Evolutionary conservation across 2,329 filamentous ascomycete species (phyloP).

Genomic region (Sporothrix euskadiensis): DNA sequence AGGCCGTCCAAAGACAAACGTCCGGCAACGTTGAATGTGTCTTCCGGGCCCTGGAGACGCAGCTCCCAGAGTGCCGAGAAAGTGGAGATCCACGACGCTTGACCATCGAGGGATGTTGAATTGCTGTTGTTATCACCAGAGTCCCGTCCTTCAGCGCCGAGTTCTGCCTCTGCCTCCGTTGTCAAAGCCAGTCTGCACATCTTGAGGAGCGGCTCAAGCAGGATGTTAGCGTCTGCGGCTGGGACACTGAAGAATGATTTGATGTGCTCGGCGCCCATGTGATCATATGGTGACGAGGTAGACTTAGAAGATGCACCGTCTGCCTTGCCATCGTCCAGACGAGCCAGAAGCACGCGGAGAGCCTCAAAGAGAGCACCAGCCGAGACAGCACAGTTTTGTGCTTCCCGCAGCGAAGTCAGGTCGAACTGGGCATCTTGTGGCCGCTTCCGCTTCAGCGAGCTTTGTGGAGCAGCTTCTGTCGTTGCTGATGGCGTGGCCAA

Average conservation of each 20-base stretch:
- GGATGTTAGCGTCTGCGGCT: constrained; percentile 48
- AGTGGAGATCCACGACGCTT: constrained; percentile 51
- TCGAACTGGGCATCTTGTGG: constrained; percentile 42
- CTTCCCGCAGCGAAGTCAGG: constrained; percentile 44
- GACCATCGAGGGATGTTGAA: constrained; percentile 35
- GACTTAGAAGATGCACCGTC: neutral
- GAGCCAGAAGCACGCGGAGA: constrained; percentile 49
- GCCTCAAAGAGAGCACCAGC: constrained; percentile 52
- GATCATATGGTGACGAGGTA: constrained; percentile 39
- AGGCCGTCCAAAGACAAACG: constrained; percentile 47
- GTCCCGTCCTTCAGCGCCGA: neutral
- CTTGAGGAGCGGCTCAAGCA: constrained; percentile 49
- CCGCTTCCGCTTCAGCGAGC: constrained; percentile 52
- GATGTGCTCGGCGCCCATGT: constrained; percentile 59
- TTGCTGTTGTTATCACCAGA: neutral
- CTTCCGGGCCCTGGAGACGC: constrained; percentile 52
- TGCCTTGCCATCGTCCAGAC: constrained; percentile 42
- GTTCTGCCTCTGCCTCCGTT: constrained; percentile 32
- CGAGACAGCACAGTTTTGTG: constrained; percentile 47
- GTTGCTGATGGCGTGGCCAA: constrained; percentile 41
- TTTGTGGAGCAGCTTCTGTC: constrained; percentile 11
- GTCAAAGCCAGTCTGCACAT: constrained; percentile 48
- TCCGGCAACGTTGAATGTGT: constrained; percentile 51
- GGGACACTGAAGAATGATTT: constrained; percentile 57
- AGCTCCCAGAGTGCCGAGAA: constrained; percentile 54